Percentiles rank a stretch among this genome's conserved stretches.
Evolutionary conservation across 768 basidiomycete species (phyloP).

Genomic region (Mycena pura): DNA sequence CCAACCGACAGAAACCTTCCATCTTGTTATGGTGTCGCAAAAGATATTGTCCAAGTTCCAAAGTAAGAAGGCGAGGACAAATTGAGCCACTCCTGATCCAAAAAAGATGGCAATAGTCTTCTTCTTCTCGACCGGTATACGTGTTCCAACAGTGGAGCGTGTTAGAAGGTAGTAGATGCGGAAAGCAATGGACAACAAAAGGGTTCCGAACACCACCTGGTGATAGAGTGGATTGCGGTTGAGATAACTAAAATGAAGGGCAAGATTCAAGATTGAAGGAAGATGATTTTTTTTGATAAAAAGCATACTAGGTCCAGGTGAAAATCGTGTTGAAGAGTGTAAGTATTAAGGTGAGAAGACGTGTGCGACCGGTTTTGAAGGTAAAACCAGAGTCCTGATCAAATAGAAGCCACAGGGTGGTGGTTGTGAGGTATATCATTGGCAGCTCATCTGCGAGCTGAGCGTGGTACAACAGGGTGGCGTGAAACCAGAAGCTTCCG

Average conservation of each 20-base stretch:
- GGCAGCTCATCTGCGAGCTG: conserved; percentile 80
- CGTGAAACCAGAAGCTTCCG: conserved; percentile 82
- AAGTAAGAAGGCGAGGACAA: conserved; percentile 69
- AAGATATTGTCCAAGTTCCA: conserved; percentile 88
- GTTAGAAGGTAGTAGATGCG: conserved; percentile 62
- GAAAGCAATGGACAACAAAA: conserved; percentile 55
- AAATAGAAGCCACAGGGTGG: conserved; percentile 65
- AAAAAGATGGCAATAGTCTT: conserved; percentile 52
- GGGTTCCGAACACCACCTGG: conserved; percentile 70
- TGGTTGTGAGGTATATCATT: conserved; percentile 77
- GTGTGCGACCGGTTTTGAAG: conserved; percentile 44
- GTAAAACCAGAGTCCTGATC: conserved; percentile 61
- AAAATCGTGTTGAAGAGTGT: conserved; percentile 64
- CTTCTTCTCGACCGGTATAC: conserved; percentile 52
- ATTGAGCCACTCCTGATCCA: conserved; percentile 58
- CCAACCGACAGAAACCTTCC: conserved; percentile 67
- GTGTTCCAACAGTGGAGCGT: conserved; percentile 44
- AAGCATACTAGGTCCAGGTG: conserved; percentile 75
- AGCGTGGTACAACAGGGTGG: conserved; percentile 75
- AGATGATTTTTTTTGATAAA: not conserved
- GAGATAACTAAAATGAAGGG: conserved; percentile 58
- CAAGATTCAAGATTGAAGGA: not conserved
- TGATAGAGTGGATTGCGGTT: conserved; percentile 84
- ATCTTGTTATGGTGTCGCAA: conserved; percentile 61
- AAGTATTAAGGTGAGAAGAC: conserved; percentile 44